These are phyloP conservation scores for Multifurca ochricompacta DNA, from an alignment of 768 basidiomycete genomes.

Conservation along the genomic window DNA sequence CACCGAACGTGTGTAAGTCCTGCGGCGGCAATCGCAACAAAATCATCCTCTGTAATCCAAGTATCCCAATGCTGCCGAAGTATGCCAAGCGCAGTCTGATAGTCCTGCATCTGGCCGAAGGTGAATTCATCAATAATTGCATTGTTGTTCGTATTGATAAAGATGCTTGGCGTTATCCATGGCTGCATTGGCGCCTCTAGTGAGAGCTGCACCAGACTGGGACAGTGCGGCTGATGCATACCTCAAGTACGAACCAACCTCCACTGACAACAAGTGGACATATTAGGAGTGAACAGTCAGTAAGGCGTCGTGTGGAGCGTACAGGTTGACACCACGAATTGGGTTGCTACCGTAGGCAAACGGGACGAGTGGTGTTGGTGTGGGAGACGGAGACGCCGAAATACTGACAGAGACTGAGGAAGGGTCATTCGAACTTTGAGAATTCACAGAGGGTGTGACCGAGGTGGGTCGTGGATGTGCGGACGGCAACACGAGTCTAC, in stretches of 20 bases:
- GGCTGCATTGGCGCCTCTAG: constrained; percentile 35
- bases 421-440: constrained; percentile 1
- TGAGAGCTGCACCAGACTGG: not conserved
- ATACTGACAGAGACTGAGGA: constrained; percentile 1
- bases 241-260: constrained; percentile 60
- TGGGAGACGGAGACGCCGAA: constrained; percentile 18
- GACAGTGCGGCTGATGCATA: constrained; percentile 19
- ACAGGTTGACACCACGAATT: constrained; percentile 58
- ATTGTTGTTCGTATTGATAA: constrained; percentile 50
- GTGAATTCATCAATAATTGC: constrained; percentile 57
- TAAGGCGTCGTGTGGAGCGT: constrained; percentile 24
- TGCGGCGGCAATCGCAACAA: constrained; percentile 52
- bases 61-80: constrained; percentile 53
- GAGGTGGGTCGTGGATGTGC: constrained; percentile 13
- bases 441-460: constrained; percentile 1
- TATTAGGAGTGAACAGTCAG: not conserved
- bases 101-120: constrained; percentile 45
- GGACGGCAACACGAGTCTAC: constrained; percentile 19
- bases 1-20: constrained; percentile 69
- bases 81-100: constrained; percentile 34
- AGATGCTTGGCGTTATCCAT: constrained; percentile 75
- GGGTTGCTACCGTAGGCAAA: constrained; percentile 33
- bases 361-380: constrained; percentile 30
- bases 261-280: constrained; percentile 32
- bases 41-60: constrained; percentile 67